Conservation (phyloP, 495 filamentous ascomycete genomes). For the Venustampulla echinocandica region DNA sequence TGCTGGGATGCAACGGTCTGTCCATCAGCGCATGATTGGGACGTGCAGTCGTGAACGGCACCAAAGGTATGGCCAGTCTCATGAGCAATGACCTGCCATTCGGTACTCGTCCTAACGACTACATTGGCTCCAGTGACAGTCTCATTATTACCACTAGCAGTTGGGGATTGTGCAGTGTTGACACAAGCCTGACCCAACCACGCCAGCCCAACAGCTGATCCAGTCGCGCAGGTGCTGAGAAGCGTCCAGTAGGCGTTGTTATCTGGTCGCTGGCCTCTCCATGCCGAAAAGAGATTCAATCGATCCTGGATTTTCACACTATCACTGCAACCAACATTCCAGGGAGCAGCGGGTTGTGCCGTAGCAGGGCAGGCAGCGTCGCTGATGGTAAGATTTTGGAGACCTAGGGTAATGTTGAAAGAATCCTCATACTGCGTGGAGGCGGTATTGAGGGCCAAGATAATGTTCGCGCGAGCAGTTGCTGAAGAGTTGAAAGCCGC, state of each 20-base stretch:
- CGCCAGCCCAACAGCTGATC: constrained; percentile 79
- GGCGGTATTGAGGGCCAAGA: constrained; percentile 76
- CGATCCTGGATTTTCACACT: constrained; percentile 64
- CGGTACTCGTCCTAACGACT: constrained; percentile 70
- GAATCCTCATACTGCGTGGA: constrained; percentile 79
- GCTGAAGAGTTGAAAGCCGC: constrained; percentile 54
- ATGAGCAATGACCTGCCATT: constrained; percentile 97
- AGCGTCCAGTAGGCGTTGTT: constrained; percentile 90
- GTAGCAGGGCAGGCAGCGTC: constrained; percentile 58
- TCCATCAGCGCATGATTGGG: constrained; percentile 51
- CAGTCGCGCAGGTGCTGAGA: constrained; percentile 76
- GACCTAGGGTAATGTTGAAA: constrained; percentile 89
- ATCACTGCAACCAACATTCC: constrained; percentile 67
- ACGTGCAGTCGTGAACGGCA: constrained; percentile 86
- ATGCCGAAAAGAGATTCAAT: constrained; percentile 78
- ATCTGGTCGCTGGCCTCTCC: constrained; percentile 67
- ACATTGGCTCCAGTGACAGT: constrained; percentile 82
- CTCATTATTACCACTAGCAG: constrained; percentile 41
- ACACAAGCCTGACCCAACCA: constrained; percentile 90
- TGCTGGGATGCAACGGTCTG: constrained; percentile 57
- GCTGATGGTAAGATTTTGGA: constrained; percentile 75
- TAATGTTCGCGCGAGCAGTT: constrained; percentile 59
- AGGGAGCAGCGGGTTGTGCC: constrained; percentile 54
- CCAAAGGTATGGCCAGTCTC: constrained; percentile 94
- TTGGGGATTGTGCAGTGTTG: constrained; percentile 38